These are phyloP conservation scores for Nicotiana obtusifolia DNA, from an alignment of 257 asterid species.

Conservation along the genomic window DNA sequence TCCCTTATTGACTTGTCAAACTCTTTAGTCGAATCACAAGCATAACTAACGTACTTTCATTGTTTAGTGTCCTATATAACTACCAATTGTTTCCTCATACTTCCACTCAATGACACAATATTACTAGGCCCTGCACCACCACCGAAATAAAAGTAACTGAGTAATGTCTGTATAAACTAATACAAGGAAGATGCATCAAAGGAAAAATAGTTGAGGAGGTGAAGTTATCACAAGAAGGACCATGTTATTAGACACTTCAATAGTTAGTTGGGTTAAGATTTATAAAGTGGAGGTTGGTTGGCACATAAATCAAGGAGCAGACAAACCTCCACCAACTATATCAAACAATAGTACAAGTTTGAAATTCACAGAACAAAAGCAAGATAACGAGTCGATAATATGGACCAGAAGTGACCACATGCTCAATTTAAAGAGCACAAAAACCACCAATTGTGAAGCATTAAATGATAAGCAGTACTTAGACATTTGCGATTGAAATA, in stretches of 20 bases:
- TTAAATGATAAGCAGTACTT: background rate
- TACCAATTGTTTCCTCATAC: background rate
- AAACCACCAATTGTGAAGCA: background rate
- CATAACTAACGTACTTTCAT: background rate
- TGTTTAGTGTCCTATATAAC: background rate
- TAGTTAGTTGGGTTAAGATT: conserved; percentile 1
- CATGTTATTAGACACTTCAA: background rate
- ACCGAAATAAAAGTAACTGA: background rate
- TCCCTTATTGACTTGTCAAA: background rate
- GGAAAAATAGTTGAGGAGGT: background rate
- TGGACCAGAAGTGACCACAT: background rate
- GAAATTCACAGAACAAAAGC: background rate
- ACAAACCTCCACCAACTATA: background rate
- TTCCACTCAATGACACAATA: background rate
- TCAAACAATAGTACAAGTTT: background rate
- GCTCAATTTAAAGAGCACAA: background rate
- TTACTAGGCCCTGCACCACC: background rate
- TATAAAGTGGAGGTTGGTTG: background rate
- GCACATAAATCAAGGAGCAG: background rate
- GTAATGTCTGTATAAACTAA: background rate
- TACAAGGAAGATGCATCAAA: background rate
- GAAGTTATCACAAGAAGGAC: background rate
- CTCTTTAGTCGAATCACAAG: background rate
- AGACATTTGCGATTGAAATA: background rate
- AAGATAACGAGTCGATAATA: background rate